These are phyloP conservation scores for Colletotrichum karsti DNA, from an alignment of 2,329 filamentous ascomycete genomes.

Conservation along the genomic window DNA sequence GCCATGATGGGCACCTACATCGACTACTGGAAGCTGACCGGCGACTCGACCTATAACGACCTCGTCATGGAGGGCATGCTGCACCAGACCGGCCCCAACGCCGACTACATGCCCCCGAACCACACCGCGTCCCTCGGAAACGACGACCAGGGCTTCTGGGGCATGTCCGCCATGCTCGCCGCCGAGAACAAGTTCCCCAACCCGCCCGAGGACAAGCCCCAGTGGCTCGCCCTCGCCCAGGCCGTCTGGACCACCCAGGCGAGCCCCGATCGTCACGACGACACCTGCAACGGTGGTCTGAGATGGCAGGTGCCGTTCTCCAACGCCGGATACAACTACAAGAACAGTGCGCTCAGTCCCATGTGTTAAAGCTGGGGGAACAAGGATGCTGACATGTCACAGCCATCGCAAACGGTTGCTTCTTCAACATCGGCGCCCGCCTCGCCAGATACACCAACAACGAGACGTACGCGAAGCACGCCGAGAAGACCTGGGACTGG, in stretches of 20 bases:
- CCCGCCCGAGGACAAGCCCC: slow-evolving; percentile 59
- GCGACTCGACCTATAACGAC: slow-evolving; percentile 69
- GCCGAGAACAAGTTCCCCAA: slow-evolving; percentile 72
- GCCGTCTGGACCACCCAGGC: slow-evolving; percentile 74
- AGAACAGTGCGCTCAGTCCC: slow-evolving; percentile 58
- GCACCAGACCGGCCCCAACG: slow-evolving; percentile 64
- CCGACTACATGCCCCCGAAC: slow-evolving; percentile 69
- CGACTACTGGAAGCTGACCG: slow-evolving; percentile 76
- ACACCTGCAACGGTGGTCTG: slow-evolving; percentile 73
- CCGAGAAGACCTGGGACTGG: slow-evolving; percentile 71
- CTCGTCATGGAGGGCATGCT: slow-evolving; percentile 64
- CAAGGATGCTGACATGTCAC: background rate
- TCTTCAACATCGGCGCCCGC: slow-evolving; percentile 73
- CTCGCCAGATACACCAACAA: slow-evolving; percentile 77
- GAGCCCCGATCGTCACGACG: slow-evolving; percentile 68
- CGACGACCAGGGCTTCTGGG: slow-evolving; percentile 79
- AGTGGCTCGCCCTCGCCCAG: slow-evolving; percentile 73
- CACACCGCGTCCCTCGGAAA: slow-evolving; percentile 67
- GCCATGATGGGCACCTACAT: slow-evolving; percentile 74
- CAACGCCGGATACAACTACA: slow-evolving; percentile 82
- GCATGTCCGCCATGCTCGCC: slow-evolving; percentile 71
- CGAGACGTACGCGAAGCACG: slow-evolving; percentile 69
- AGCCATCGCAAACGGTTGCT: slow-evolving; percentile 69
- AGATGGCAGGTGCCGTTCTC: slow-evolving; percentile 82
- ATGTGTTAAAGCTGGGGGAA: background rate